Evolutionary conservation across 331 rosid species (phyloP).

Genomic region (Malus hybrid): DNA sequence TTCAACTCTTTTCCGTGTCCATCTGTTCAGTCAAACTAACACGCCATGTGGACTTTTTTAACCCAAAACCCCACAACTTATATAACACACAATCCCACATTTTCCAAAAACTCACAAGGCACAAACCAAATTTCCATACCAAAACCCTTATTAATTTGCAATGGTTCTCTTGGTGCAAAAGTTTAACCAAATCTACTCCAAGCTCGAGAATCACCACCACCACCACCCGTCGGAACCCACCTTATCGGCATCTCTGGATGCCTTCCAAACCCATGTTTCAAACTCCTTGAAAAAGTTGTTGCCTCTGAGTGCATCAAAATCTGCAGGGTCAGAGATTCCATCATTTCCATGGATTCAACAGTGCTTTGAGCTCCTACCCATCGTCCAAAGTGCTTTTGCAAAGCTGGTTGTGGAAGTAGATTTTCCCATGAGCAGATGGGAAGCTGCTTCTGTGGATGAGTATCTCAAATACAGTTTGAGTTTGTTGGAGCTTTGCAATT

Average conservation of each 20-base stretch:
- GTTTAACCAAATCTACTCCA: slow-evolving; percentile 41
- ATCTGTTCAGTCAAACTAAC: not conserved
- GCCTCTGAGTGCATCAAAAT: slow-evolving; percentile 10
- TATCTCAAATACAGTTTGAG: slow-evolving; percentile 43
- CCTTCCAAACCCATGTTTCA: slow-evolving; percentile 36
- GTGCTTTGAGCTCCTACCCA: slow-evolving; percentile 36
- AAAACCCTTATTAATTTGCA: not conserved
- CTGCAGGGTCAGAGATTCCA: slow-evolving; percentile 10
- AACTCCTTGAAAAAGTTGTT: slow-evolving; percentile 21
- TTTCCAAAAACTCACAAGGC: too few relatives aligned
- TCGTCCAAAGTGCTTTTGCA: slow-evolving; percentile 50
- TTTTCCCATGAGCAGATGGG: slow-evolving; percentile 52
- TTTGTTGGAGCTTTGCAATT: slow-evolving; percentile 50
- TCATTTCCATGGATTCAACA: slow-evolving; percentile 44
- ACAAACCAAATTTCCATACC: not conserved
- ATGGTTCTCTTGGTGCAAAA: slow-evolving; percentile 44
- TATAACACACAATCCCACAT: not conserved
- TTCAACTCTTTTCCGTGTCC: not conserved
- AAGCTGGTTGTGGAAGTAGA: slow-evolving; percentile 53
- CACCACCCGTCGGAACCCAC: not conserved
- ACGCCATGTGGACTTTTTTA: not conserved
- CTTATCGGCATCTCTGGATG: slow-evolving; percentile 23
- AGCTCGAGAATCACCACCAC: slow-evolving; percentile 44
- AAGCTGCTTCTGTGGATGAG: slow-evolving; percentile 33
- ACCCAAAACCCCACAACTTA: not conserved